Evolutionary conservation across 2,329 filamentous ascomycete genomes (phyloP).

Genomic region (Paramyrothecium roridum): DNA sequence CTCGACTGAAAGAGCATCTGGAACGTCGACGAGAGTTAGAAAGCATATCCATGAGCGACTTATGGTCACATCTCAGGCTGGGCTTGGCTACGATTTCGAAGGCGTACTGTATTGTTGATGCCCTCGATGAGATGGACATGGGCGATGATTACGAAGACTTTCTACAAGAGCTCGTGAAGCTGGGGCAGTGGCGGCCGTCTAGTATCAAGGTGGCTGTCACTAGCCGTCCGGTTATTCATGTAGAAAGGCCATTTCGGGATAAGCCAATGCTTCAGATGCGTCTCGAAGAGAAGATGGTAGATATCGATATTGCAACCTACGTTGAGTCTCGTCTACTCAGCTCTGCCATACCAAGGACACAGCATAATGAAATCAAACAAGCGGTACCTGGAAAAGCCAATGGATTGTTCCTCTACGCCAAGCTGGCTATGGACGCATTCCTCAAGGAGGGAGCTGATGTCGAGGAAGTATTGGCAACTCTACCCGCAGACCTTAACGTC

Average conservation of each 20-base stretch:
- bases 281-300: slow-evolving; percentile 30
- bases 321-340: slow-evolving; percentile 1
- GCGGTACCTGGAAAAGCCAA: not conserved
- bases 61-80: not conserved
- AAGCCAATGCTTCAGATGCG: slow-evolving; percentile 22
- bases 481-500: slow-evolving; percentile 32
- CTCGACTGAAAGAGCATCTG: slow-evolving; percentile 11
- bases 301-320: slow-evolving; percentile 35
- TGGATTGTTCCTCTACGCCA: not conserved
- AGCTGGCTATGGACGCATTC: slow-evolving; percentile 1
- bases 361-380: not conserved
- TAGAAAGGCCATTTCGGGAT: slow-evolving; percentile 24
- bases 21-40: not conserved
- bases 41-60: slow-evolving; percentile 1
- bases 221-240: slow-evolving; percentile 29
- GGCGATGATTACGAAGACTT: slow-evolving; percentile 27
- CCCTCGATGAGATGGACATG: slow-evolving; percentile 47
- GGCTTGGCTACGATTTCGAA: not conserved
- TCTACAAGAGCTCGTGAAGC: slow-evolving; percentile 22
- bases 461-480: slow-evolving; percentile 18
- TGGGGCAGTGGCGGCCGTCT: slow-evolving; percentile 24
- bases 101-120: slow-evolving; percentile 37
- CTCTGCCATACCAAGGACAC: not conserved
- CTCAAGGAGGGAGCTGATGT: slow-evolving; percentile 19
- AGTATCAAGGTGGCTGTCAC: slow-evolving; percentile 39